phyloP scores from a whole-genome alignment of 805 yeast species.

The Pichia cephalocereana region DNA sequence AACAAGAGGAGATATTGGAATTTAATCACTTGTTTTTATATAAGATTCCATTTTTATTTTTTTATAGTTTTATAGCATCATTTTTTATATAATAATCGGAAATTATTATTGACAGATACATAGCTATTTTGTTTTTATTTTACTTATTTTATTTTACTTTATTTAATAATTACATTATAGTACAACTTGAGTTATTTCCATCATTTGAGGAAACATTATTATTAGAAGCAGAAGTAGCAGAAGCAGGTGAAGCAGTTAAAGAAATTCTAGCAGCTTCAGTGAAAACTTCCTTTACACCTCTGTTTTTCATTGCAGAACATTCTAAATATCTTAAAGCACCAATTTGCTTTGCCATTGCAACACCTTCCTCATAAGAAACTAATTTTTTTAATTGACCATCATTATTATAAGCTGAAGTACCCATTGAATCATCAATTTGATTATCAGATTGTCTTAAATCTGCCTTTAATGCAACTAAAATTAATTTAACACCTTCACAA shows the following conservation, averaged over 20 bases:
- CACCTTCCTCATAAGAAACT: conserved; percentile 88
- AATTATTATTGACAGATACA: neutral
- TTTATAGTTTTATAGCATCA: neutral
- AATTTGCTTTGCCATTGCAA: conserved; percentile 82
- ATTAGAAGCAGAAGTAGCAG: conserved; percentile 28
- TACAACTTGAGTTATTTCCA: conserved; percentile 23
- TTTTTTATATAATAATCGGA: neutral
- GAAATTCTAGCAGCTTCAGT: conserved; percentile 99
- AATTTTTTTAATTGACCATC: conserved; percentile 34
- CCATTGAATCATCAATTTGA: conserved; percentile 20
- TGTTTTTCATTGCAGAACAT: conserved; percentile 91
- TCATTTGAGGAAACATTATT: conserved; percentile 24
- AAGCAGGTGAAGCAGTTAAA: conserved; percentile 77
- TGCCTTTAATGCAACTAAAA: conserved; percentile 89
- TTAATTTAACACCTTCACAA: conserved; percentile 92
- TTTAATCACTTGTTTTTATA: too few species aligned
- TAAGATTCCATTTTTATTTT: too few species aligned
- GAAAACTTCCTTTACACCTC: conserved; percentile 98
- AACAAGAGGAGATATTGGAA: too few species aligned
- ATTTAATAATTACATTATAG: conserved; percentile 16
- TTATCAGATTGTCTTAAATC: conserved; percentile 68
- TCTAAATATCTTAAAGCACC: conserved; percentile 94
- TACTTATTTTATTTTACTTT: neutral
- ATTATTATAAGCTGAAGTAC: conserved; percentile 19
- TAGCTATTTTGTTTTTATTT: neutral